Conservation (phyloP, 257 asterid species). For the Solanum phureja region DNA sequence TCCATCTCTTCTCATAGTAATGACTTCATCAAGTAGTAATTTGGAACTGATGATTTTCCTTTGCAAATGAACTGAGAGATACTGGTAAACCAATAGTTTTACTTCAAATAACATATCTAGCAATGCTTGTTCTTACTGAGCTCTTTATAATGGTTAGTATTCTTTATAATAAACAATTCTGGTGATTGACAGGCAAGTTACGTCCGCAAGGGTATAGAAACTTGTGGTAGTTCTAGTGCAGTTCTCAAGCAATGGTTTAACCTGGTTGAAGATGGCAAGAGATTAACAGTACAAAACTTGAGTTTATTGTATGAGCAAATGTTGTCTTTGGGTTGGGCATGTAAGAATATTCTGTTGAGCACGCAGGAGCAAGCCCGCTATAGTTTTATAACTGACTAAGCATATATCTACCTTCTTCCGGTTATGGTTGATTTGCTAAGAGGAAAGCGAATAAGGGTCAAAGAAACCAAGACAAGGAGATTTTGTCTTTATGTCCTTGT, state of each 20-base stretch:
- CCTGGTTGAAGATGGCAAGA: conserved; percentile 54
- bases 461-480: neutral
- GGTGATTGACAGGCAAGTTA: conserved; percentile 47
- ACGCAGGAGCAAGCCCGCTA: conserved; percentile 60
- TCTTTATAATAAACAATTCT: neutral
- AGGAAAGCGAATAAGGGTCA: neutral
- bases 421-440: neutral
- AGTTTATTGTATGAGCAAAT: conserved; percentile 33
- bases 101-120: neutral
- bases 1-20: neutral
- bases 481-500: neutral
- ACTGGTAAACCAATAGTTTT: neutral
- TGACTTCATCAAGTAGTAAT: neutral
- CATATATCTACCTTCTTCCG: neutral
- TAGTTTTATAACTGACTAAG: conserved; percentile 39
- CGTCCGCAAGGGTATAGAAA: conserved; percentile 38
- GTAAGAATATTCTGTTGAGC: conserved; percentile 62
- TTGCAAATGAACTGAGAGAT: neutral
- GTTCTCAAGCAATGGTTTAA: conserved; percentile 37
- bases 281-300: conserved; percentile 22
- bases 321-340: conserved; percentile 59
- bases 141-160: neutral
- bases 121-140: neutral
- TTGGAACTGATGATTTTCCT: neutral
- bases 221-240: conserved; percentile 11